Conservation (phyloP, 2,329 filamentous ascomycete genomes). For the Aspergillus novofumigatus region DNA sequence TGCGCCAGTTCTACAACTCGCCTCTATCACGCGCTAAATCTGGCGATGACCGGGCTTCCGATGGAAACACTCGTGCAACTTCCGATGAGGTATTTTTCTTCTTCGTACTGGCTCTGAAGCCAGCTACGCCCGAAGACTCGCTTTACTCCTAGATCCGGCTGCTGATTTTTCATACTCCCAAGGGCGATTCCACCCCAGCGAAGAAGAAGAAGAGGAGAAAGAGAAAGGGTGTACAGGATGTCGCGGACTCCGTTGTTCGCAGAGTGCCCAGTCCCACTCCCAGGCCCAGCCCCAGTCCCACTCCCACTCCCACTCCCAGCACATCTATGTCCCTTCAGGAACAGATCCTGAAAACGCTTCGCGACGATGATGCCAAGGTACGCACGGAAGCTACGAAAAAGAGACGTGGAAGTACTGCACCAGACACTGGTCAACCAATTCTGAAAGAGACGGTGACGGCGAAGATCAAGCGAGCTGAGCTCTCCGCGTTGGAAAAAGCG, state of each 20-base stretch:
- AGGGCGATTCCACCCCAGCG: background rate
- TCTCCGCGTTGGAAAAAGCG: background rate
- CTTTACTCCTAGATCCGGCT: background rate
- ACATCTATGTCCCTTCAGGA: background rate
- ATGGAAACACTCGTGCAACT: background rate
- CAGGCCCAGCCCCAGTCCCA: too few relatives aligned
- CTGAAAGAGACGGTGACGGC: background rate
- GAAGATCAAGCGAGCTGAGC: background rate
- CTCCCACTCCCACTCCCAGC: too few relatives aligned
- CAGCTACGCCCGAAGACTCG: background rate
- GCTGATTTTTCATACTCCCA: background rate
- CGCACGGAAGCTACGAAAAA: background rate
- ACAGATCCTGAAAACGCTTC: background rate
- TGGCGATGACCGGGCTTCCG: slow-evolving; percentile 1
- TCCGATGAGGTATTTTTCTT: background rate
- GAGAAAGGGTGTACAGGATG: background rate
- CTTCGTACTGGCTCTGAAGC: background rate
- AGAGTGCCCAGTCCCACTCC: background rate
- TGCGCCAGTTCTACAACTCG: slow-evolving; percentile 25
- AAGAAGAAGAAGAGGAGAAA: background rate
- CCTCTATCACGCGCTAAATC: slow-evolving; percentile 12
- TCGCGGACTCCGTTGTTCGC: background rate
- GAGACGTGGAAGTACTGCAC: background rate
- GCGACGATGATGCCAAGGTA: background rate
- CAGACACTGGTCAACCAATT: background rate